These are phyloP conservation scores for Ophiognomonia clavigignenti-juglandacearum DNA, from an alignment of 2,329 filamentous ascomycete species.

Conservation along the genomic window DNA sequence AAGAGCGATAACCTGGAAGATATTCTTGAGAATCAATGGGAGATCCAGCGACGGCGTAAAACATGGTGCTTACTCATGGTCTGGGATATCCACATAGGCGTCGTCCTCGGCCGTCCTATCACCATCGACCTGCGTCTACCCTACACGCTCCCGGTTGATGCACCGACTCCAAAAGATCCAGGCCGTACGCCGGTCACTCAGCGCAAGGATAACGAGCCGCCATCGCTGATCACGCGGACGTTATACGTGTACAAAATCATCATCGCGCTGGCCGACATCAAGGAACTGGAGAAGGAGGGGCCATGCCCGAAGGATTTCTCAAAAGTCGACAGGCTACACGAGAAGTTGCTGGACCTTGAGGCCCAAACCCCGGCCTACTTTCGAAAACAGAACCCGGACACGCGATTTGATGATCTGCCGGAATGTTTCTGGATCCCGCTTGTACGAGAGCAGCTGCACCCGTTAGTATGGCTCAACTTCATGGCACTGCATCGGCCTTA, in stretches of 20 bases:
- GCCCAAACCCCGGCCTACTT: conserved; percentile 47
- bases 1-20: conserved; percentile 40
- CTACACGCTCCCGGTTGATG: conserved; percentile 50
- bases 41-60: conserved; percentile 49
- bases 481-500: conserved; percentile 60
- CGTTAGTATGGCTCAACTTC: conserved; percentile 46
- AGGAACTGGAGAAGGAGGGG: conserved; percentile 51
- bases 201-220: conserved; percentile 46
- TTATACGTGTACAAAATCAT: conserved; percentile 47
- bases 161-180: conserved; percentile 40
- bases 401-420: conserved; percentile 48
- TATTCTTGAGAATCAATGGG: conserved; percentile 53
- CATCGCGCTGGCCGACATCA: conserved; percentile 46
- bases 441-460: conserved; percentile 41
- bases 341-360: conserved; percentile 42
- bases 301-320: conserved; percentile 49
- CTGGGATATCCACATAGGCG: conserved; percentile 51
- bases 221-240: conserved; percentile 50
- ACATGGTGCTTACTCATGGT: conserved; percentile 51
- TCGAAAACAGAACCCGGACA: conserved; percentile 51
- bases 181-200: conserved; percentile 42
- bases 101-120: conserved; percentile 51
- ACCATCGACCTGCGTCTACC: conserved; percentile 45
- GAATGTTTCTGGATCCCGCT: conserved; percentile 48
- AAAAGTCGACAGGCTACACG: conserved; percentile 50